Conservation (phyloP, 257 asterid species). For the Jaltomata sinuosa region DNA sequence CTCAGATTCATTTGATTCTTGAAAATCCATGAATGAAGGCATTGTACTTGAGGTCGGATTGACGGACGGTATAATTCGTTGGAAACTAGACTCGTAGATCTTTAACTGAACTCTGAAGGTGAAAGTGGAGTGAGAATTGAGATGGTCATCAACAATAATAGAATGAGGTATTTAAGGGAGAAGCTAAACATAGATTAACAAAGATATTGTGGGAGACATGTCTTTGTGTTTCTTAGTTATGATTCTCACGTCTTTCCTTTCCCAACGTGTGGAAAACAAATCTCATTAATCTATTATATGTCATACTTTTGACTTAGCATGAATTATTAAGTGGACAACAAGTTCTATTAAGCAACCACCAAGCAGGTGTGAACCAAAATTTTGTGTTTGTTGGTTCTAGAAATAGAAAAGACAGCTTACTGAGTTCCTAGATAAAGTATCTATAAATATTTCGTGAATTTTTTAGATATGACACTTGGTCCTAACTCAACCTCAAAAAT, state of each 20-base stretch:
- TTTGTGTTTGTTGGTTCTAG: background rate
- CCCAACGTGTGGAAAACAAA: background rate
- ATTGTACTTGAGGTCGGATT: no score
- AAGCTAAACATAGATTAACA: background rate
- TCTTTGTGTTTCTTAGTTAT: background rate
- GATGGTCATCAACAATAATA: background rate
- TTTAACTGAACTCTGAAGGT: background rate
- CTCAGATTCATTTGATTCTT: background rate
- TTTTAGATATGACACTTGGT: no score
- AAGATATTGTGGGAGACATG: constrained; percentile 1
- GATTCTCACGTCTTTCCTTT: background rate
- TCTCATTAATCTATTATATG: background rate
- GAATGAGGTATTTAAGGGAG: background rate
- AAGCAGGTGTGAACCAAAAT: background rate
- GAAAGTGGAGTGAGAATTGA: background rate
- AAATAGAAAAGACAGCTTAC: no score
- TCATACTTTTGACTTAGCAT: background rate
- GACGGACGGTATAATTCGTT: no score
- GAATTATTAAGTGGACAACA: background rate
- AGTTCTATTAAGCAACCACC: background rate
- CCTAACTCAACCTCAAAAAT: no score
- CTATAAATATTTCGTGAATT: no score
- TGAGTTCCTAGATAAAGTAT: no score
- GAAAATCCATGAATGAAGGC: constrained; percentile 6
- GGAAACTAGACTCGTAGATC: no score